Base-by-base conservation (phyloP, 208 protist genomes). In the Tritrichomonas foetus region DNA sequence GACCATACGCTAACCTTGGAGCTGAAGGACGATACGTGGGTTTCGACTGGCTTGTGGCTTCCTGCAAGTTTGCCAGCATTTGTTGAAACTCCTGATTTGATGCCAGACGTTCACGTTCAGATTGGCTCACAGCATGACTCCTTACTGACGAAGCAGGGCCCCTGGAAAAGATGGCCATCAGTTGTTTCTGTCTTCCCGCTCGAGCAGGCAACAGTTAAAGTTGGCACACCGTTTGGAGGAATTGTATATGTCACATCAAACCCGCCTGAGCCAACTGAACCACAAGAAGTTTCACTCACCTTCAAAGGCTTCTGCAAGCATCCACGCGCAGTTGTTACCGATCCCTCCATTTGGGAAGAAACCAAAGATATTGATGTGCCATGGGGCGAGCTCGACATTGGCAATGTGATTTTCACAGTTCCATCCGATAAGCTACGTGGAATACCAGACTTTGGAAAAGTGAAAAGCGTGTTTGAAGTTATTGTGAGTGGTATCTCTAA, bases 21-120 rank as follows among this genome's bases (percentile, higher is more conserved):
- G 20, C 14, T 89, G 11, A 25, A 33, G 39, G 16, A 44, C 33
- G 78, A 89, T 36, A 57, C 44, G 30, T 89, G 78, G 78, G 47
- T 89, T 57, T 44, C 78, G 13, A 89, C 78, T 41, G 78, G 78
- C 30, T 57, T 89, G 16, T 89, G 78, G 78, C 47, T 89, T 57
- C 78, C 78, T 53, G 78, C 78, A 33, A 22, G 47, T 39, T 39
- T 41, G n/a, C 27, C 47, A 44, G 78, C 41, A 33, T n/a, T n/a
- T 89, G 78, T 89, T 39, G 47, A 53, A 57, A 14, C 14, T 20
- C 16, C 53, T 22, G 64, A 69, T 8, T n/a, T n/a, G 3, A 8
- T 69, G 5, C 30, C 41, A 55, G 74, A 82, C 22, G 1, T 57
- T 9, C 39, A 47, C 14, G 57, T 89, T 53, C 78, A 89, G 36